Evolutionary conservation across 108 stramenopile species (phyloP), one percentile per base, ranked within the genome.

Genomic region (Nitzschia sp.): DNA sequence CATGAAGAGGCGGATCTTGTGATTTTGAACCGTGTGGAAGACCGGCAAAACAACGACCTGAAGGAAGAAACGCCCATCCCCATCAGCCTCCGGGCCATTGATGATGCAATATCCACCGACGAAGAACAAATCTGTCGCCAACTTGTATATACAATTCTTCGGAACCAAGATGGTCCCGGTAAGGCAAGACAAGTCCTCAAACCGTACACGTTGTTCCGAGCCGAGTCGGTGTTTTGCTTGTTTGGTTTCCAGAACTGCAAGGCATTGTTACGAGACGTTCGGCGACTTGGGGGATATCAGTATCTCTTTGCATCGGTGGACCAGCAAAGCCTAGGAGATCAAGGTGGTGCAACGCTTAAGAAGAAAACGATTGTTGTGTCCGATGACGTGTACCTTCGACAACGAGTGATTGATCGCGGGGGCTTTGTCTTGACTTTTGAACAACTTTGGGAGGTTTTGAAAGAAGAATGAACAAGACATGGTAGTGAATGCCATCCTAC

Each of bases 351-450:
- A 34, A 34, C 5, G 29, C 3, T 3, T 34, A 3, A 48, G 17
- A n/a, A 62, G 14, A 43, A 7, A 22, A 62, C 61, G 20, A 62
- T 76, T 12, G 76, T 71, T 15, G 76, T 59, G 12, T 69, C 76
- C 11, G 76, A 77, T 54, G 76, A 77, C 48, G 41, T 77, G 6
- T 67, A 69, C 48, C 63, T 77, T 42, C 51, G 76, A 65, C 65
- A 77, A 46, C 69, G 76, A 9, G 57, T 77, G 11, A 59, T 77
- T 0, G 44, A 66, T 8, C 57, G 57, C 10, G 70, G 65, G 12
- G 76, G 69, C 7, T 77, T 66, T 54, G 76, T 77, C 10, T 66
- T 71, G 69, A 77, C 70, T 8, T 77, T 77, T 42, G 59, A 65
- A 39, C 76, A 77, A 60, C 51, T 77, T 14, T 77, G 76, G 76